A percentile compares a stretch with the other conserved stretches of the same genome.
phyloP scores from a whole-genome alignment of 768 basidiomycete genomes.

The Podaxis rugospora region DNA sequence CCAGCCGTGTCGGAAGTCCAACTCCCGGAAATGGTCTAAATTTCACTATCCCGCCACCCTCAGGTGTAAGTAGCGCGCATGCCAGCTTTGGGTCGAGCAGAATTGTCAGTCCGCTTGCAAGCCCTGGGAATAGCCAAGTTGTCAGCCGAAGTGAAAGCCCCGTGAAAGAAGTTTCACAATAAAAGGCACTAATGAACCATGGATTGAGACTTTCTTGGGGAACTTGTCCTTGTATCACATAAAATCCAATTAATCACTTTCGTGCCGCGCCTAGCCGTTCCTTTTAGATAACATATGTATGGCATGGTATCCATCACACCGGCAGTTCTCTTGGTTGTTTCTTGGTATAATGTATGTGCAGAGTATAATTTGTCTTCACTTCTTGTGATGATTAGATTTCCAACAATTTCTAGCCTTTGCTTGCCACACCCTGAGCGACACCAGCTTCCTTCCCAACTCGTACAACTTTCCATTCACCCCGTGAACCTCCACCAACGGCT shows the following conservation, averaged over 20 bases:
- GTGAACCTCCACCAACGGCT: background rate
- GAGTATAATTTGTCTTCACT: background rate
- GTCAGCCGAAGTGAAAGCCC: slow-evolving; percentile 7
- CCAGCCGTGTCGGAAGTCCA: slow-evolving; percentile 21
- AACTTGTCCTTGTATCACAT: background rate
- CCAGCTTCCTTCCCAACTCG: background rate
- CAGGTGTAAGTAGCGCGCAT: background rate
- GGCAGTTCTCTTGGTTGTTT: background rate
- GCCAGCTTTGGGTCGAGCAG: background rate
- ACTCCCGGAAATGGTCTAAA: background rate
- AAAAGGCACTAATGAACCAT: background rate
- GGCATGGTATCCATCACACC: background rate
- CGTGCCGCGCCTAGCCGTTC: background rate
- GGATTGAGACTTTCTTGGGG: background rate
- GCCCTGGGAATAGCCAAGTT: background rate
- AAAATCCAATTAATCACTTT: background rate
- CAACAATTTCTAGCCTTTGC: background rate
- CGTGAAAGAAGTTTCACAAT: background rate
- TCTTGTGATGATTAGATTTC: background rate
- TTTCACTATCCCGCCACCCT: background rate
- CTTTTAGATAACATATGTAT: background rate
- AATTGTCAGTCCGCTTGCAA: slow-evolving; percentile 4
- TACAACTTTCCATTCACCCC: background rate
- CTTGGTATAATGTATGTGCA: background rate
- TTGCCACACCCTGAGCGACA: background rate